Evolutionary conservation across 2,329 filamentous ascomycete genomes (phyloP), one percentile per base, ranked within the genome.

Genomic region (Sporothrix globosa): DNA sequence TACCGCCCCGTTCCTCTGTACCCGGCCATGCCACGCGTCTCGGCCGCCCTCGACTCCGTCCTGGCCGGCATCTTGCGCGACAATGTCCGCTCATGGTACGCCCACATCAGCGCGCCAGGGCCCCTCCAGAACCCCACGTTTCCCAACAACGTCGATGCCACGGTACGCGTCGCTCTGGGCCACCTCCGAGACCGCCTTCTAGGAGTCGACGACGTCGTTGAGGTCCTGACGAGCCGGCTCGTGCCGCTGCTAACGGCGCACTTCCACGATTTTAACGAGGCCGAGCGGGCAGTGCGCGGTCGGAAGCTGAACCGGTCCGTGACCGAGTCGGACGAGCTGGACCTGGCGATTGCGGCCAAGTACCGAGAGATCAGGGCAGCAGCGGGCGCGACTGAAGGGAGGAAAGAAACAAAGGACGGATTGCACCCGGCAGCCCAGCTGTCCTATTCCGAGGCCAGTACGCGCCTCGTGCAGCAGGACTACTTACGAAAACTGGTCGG

Each of bases 271-370:
- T 97, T 97, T 75, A 92, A 94, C 79, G 90, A 96, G 74, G 96
- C 96, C 0, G 96, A 99, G 82, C 88, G 91, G 70, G 87, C 89
- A 10, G 92, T 99, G 13, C 88, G 95, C 69, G 96, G 96, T 14
- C 91, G 90, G 78, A 92, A 97, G 79, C 83, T 98, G 70, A 96
- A 93, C 75, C 89, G 92, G 68, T 93, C 91, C 74, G 90, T 99
- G 69, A 98, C 96, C 2, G 96, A 99, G 81, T 97, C 94, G 0
- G 95, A 97, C 77, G 96, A 99, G 84, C 83, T 99, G 76, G 94
- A 98, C 79, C 84, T 97, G 74, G 96, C 96, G 1, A 97, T 99
- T 79, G 96, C 96, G n/a, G 90, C 88, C 53, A 97, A 97, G 80
- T 99, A 96, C 80, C 90, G 87, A 69, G 91, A 96, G 78, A 14